Conservation (phyloP, 2,329 filamentous ascomycete species). For the Cercospora janseana region DNA sequence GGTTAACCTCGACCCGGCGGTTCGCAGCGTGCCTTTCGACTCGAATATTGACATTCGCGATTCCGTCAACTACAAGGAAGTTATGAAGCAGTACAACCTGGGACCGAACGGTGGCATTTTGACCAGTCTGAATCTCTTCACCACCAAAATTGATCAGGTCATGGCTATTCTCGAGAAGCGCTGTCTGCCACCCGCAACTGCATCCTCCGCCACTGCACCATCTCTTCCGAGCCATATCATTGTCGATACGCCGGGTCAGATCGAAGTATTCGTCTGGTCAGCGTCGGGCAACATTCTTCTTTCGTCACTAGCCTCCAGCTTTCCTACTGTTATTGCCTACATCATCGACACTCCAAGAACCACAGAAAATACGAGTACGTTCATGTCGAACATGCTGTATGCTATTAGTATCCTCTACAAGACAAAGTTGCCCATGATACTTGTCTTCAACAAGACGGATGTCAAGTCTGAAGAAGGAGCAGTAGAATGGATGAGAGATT, state of each 20-base stretch:
- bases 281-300: slow-evolving; percentile 92
- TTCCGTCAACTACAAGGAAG: slow-evolving; percentile 98
- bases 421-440: slow-evolving; percentile 95
- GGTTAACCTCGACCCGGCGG: slow-evolving; percentile 94
- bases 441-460: slow-evolving; percentile 99
- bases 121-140: slow-evolving; percentile 91
- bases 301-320: slow-evolving; percentile 86
- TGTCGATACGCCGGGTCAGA: slow-evolving; percentile 94
- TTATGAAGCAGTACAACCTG: slow-evolving; percentile 99
- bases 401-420: slow-evolving; percentile 98
- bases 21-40: slow-evolving; percentile 89
- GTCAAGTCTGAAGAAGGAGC: slow-evolving; percentile 86
- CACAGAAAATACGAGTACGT: slow-evolving; percentile 88
- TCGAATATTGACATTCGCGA: slow-evolving; percentile 98
- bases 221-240: slow-evolving; percentile 71
- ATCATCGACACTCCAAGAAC: slow-evolving; percentile 95
- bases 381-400: slow-evolving; percentile 99
- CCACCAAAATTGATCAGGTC: slow-evolving; percentile 97
- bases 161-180: slow-evolving; percentile 87
- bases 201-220: background rate
- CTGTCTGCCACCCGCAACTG: slow-evolving; percentile 32
- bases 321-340: slow-evolving; percentile 96
- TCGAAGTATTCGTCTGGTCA: slow-evolving; percentile 98
- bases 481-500: slow-evolving; percentile 99
- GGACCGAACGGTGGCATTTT: slow-evolving; percentile 96